These are phyloP conservation scores for Fusarium nodosum DNA, from an alignment of 2,329 filamentous ascomycete species.

Conservation along the genomic window DNA sequence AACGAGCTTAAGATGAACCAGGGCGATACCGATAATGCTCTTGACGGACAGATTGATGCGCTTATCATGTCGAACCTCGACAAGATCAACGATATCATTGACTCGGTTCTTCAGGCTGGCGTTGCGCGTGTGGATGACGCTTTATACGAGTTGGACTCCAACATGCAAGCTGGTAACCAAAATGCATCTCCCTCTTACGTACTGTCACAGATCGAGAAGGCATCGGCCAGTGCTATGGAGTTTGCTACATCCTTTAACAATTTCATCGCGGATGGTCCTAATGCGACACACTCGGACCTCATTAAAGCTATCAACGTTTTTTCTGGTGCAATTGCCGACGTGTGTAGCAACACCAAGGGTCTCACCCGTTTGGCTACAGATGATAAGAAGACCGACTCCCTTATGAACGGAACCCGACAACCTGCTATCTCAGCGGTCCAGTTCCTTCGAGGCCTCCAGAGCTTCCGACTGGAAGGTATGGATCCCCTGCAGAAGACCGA, in stretches of 20 bases:
- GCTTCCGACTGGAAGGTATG: slow-evolving; percentile 91
- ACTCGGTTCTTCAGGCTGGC: slow-evolving; percentile 93
- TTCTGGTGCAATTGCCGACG: slow-evolving; percentile 89
- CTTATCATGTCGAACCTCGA: slow-evolving; percentile 87
- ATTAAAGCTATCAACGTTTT: slow-evolving; percentile 95
- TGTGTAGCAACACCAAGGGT: slow-evolving; percentile 96
- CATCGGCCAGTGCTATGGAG: slow-evolving; percentile 92
- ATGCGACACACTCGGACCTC: slow-evolving; percentile 88
- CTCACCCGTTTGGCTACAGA: slow-evolving; percentile 92
- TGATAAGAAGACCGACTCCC: slow-evolving; percentile 91
- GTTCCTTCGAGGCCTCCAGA: slow-evolving; percentile 95
- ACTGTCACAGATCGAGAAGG: slow-evolving; percentile 96
- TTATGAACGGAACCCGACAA: slow-evolving; percentile 84
- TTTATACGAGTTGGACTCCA: slow-evolving; percentile 95
- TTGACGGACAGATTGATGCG: slow-evolving; percentile 92
- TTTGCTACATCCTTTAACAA: slow-evolving; percentile 99
- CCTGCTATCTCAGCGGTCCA: slow-evolving; percentile 89
- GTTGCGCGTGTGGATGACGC: slow-evolving; percentile 96
- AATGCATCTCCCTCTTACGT: slow-evolving; percentile 96
- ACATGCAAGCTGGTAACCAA: slow-evolving; percentile 98
- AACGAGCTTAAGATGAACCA: slow-evolving; percentile 86
- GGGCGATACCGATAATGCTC: slow-evolving; percentile 80
- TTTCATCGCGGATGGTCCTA: slow-evolving; percentile 96
- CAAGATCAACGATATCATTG: slow-evolving; percentile 98
- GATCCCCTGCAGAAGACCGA: slow-evolving; percentile 94